Base-by-base conservation (phyloP, 2,329 filamentous ascomycete genomes). In the Ambrosiella xylebori region DNA sequence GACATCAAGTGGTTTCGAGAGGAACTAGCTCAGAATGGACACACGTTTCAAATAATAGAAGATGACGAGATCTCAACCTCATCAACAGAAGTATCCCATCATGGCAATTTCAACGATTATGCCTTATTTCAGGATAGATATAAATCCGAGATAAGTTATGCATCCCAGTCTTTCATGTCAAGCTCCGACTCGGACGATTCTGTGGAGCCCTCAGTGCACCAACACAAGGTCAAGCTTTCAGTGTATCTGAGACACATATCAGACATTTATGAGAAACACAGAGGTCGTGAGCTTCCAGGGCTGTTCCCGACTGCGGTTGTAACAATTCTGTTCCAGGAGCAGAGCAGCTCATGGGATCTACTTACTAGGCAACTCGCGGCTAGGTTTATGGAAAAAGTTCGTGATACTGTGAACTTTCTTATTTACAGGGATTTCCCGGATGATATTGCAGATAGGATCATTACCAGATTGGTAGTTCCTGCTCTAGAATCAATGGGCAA, bases 201-300 rank as follows among this genome's bases (percentile, higher is more conserved):
- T 47, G 12, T 15, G 19, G 44, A 47, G n/a, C 2, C 44, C 19
- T 15, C 11, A 4, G 2, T 2, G 7, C 2, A 15, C 19, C 44
- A 13, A 8, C 2, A 5, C 13, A 47, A 17, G 44, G n/a, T 47
- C 44, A 47, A 17, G 44, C 44, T 47, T 15, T 47, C n/a, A 47
- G n/a, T 15, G 44, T 55, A 40, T 27, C 37, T 17, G 9, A 51
- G 50, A 27, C 61, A 58, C 19, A 55, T 7, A 60, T 63, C 36
- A 1, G 17, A 2, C 47, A 40, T 12, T 61, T 57, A 39, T 8
- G 19, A 39, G 35, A 19, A 41, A 8, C 36, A 54, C 8, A 57
- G 61, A 54, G 62, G 63, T 5, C 51, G 50, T 40, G 62, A 65
- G 57, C 57, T 65, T 6, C 61, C 62, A 2, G 63, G 64, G n/a